A percentile compares a stretch with the other conserved stretches of the same genome.
phyloP scores from a whole-genome alignment of 441 rosid genomes.

The Syzygium syzygioides region DNA sequence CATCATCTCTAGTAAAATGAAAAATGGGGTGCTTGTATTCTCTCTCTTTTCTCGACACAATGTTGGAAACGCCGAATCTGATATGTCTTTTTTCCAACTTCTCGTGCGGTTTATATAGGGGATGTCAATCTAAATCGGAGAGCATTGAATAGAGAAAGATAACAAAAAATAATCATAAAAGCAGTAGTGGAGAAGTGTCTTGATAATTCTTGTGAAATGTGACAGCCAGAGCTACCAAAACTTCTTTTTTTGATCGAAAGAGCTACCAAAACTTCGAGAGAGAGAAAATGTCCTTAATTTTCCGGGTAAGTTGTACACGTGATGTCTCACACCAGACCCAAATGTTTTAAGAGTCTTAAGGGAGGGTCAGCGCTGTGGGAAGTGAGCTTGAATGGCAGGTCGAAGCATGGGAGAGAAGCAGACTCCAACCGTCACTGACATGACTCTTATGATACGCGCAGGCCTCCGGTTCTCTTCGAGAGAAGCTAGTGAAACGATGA shows the following conservation, averaged over 20 bases:
- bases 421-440: not conserved
- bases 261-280: not conserved
- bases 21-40: not conserved
- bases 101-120: constrained; percentile 1
- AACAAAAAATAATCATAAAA: no score
- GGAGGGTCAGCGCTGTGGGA: not conserved
- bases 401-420: not conserved
- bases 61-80: not conserved
- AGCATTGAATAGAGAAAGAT: not conserved
- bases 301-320: constrained; percentile 15
- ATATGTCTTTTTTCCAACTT: not conserved
- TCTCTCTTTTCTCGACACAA: not conserved
- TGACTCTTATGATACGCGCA: not conserved
- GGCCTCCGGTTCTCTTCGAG: no score
- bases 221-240: not conserved
- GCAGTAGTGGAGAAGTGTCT: not conserved
- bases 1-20: constrained; percentile 1
- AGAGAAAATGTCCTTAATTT: not conserved
- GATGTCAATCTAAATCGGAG: not conserved
- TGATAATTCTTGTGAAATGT: not conserved
- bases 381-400: constrained; percentile 24
- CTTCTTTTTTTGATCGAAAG: not conserved
- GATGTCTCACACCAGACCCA: not conserved
- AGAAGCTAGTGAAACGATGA: not conserved
- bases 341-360: not conserved